A percentile compares a stretch with the other conserved stretches of the same genome.
phyloP scores from a whole-genome alignment of 108 stramenopile genomes.

The Fistulifera pelliculosa region DNA sequence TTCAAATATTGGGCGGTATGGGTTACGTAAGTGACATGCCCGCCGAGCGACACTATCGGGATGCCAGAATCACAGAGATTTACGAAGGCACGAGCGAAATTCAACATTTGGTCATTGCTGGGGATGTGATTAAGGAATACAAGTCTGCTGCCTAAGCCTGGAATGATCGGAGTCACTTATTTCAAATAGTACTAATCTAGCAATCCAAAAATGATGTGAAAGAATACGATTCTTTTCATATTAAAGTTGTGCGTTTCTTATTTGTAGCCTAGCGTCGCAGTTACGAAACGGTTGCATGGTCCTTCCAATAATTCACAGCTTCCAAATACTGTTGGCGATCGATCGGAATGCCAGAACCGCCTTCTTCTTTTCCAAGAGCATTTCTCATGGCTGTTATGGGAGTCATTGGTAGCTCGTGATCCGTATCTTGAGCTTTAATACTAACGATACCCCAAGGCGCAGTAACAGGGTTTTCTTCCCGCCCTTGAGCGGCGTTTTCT shows the following conservation, averaged over 20 bases:
- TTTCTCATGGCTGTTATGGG: constrained; percentile 98
- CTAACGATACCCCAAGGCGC: constrained; percentile 96
- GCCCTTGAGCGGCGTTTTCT: constrained; percentile 31
- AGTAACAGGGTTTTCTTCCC: constrained; percentile 15
- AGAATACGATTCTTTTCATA: too few relatives aligned
- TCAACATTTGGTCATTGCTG: constrained; percentile 93
- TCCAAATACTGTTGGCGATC: constrained; percentile 74
- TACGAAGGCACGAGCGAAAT: constrained; percentile 96
- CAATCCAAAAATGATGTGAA: too few relatives aligned
- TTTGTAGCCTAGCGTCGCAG: neutral
- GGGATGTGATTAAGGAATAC: constrained; percentile 91
- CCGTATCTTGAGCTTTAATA: constrained; percentile 93
- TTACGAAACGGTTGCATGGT: constrained; percentile 57
- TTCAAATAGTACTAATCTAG: neutral
- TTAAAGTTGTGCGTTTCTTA: too few relatives aligned
- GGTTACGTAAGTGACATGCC: constrained; percentile 95
- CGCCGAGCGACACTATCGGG: constrained; percentile 93
- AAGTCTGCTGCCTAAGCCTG: constrained; percentile 20
- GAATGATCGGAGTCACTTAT: too few relatives aligned
- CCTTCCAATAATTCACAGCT: constrained; percentile 78
- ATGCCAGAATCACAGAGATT: constrained; percentile 97
- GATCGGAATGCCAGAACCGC: constrained; percentile 79
- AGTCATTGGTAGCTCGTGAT: constrained; percentile 93
- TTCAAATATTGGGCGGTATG: constrained; percentile 81
- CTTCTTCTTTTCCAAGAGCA: constrained; percentile 90